These are phyloP conservation scores for Cyberlindnera maritima DNA, from an alignment of 805 yeast species.

Conservation along the genomic window DNA sequence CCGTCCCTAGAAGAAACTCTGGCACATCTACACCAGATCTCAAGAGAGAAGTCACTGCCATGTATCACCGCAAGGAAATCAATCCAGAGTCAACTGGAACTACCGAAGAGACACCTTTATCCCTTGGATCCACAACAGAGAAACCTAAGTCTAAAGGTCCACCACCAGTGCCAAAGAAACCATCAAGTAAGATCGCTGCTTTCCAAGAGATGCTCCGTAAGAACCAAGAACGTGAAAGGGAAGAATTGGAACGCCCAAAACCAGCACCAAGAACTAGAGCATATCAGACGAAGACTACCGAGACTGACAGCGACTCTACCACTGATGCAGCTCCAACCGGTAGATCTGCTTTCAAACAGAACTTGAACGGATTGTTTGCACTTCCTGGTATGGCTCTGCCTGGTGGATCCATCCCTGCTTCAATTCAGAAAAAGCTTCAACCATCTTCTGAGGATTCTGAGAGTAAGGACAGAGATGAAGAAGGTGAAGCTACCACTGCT, in stretches of 20 bases:
- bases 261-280: slow-evolving; percentile 33
- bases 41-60: slow-evolving; percentile 8
- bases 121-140: not conserved
- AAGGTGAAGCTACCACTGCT: slow-evolving; percentile 10
- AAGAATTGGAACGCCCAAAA: slow-evolving; percentile 54
- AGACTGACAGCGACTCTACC: not conserved
- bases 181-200: slow-evolving; percentile 76
- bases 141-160: slow-evolving; percentile 36
- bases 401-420: slow-evolving; percentile 28
- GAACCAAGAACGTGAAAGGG: slow-evolving; percentile 48
- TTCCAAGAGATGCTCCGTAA: slow-evolving; percentile 72
- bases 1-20: slow-evolving; percentile 1
- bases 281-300: not conserved
- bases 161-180: slow-evolving; percentile 74
- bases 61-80: slow-evolving; percentile 7
- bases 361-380: slow-evolving; percentile 59
- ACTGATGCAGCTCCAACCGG: not conserved
- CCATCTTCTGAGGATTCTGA: slow-evolving; percentile 5
- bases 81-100: too few relatives aligned
- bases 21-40: slow-evolving; percentile 12
- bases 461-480: slow-evolving; percentile 4
- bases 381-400: slow-evolving; percentile 47
- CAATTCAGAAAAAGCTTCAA: slow-evolving; percentile 8
- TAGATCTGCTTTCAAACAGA: slow-evolving; percentile 44
- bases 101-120: too few relatives aligned